Evolutionary conservation across 176 grass and related monocot species (phyloP), one percentile per base, ranked within the genome.

Genomic region (Chrysopogon serrulatus): DNA sequence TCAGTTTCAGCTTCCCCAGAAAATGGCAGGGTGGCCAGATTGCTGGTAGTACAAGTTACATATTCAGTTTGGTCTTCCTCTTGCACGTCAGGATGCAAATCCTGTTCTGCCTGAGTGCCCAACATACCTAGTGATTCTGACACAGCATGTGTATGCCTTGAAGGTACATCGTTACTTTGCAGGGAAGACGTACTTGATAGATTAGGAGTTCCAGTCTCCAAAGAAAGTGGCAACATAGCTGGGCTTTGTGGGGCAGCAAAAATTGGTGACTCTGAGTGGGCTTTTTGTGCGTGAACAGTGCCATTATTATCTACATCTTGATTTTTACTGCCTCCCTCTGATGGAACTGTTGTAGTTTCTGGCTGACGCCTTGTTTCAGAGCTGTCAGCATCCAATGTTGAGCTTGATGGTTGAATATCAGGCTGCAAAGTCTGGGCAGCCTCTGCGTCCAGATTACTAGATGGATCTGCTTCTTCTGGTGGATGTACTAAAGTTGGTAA

Each of bases 151-250:
- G 60, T 47, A 61, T 43, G 35, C 51, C 10, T 5, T 72, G 67
- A 62, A 85, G 72, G 39, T 85, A 68, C 72, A 72, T 67, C 35
- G 18, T 47, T 75, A 42, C 76, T 90, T 82, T 82, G 71, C 44
- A 70, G 51, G 62, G 39, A 30, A 85, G 51, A 41, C 36, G 21
- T 34, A 81, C 61, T 54, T 75, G 70, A 75, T 81, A 68, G 35
- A 53, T 65, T 63, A 65, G 18, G 45, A 76, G 59, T 73, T 67
- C 18, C 57, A 56, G 32, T 44, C 34, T 74, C 71, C 10, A 32
- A 53, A 48, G 42, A 45, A 73, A 35, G 23, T 74, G 56, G 40
- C 19, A 26, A 83, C 26, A 36, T 65, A 73, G 27, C 53, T 10
- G 15, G 0, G 8, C 9, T 51, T 45, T 75, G 69, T 51, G 69